Evolutionary conservation across 1,284 basidiomycete genomes (phyloP).

Genomic region (Apiotrichum siamense): DNA sequence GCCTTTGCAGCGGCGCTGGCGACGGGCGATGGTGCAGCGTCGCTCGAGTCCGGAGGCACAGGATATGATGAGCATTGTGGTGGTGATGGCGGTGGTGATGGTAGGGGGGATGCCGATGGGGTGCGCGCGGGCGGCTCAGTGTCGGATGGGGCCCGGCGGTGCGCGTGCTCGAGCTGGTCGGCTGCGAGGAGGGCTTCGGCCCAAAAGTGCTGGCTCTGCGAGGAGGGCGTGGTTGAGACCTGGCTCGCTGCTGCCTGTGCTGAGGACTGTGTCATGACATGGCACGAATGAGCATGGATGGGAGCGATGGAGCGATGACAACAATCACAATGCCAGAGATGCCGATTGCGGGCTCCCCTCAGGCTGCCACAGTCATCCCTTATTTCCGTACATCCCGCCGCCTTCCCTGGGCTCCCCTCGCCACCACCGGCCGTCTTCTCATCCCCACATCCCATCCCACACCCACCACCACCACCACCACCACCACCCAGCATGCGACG

Average conservation of each 20-base stretch:
- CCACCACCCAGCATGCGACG: not conserved
- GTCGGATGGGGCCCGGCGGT: not conserved
- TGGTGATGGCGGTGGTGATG: not conserved
- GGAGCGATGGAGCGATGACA: not conserved
- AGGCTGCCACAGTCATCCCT: too few species aligned
- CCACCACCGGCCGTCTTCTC: too few species aligned
- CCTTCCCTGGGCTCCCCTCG: too few species aligned
- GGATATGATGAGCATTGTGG: not conserved
- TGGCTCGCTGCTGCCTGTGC: not conserved
- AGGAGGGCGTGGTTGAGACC: not conserved
- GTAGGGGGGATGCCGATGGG: not conserved
- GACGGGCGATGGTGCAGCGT: not conserved
- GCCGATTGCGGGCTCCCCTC: too few species aligned
- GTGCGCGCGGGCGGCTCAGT: too few species aligned
- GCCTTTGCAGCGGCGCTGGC: too few species aligned
- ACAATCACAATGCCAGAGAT: too few species aligned
- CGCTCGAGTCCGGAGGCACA: not conserved
- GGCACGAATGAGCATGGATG: not conserved
- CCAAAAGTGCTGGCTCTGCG: slow-evolving; percentile 9
- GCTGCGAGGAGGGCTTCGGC: slow-evolving; percentile 4
- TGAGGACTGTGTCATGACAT: slow-evolving; percentile 8
- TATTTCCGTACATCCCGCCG: too few species aligned
- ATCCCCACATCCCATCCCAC: too few species aligned
- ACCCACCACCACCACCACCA: too few species aligned
- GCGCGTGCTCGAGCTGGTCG: not conserved